A percentile compares a stretch with the other conserved stretches of the same genome.
phyloP scores from a whole-genome alignment of 441 rosid genomes.

The Gossypium davidsonii region DNA sequence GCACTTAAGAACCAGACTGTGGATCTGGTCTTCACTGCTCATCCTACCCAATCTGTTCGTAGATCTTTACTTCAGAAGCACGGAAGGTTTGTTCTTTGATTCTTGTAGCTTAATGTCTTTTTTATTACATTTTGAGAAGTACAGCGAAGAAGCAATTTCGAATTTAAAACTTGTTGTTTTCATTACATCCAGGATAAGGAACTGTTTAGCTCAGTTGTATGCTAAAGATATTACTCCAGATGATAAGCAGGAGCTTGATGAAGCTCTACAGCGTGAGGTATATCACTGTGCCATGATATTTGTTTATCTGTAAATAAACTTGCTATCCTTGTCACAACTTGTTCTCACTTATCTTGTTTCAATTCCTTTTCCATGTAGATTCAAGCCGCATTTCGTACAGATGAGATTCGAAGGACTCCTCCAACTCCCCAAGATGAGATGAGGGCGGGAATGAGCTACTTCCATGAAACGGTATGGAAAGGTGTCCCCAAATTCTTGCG shows the following conservation, averaged over 20 bases:
- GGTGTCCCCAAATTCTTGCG: constrained; percentile 73
- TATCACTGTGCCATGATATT: neutral
- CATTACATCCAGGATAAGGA: constrained; percentile 48
- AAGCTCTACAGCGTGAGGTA: constrained; percentile 93
- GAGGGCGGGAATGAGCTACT: constrained; percentile 87
- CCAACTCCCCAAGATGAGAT: constrained; percentile 97
- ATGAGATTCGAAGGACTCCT: constrained; percentile 89
- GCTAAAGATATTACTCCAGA: constrained; percentile 93
- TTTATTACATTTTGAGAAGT: neutral
- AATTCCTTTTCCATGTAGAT: constrained; percentile 37
- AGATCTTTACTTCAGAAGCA: constrained; percentile 95
- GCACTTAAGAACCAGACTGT: constrained; percentile 96
- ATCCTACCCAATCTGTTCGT: constrained; percentile 91
- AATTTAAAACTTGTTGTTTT: neutral
- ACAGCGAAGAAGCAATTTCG: neutral
- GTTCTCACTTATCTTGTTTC: neutral
- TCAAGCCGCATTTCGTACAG: constrained; percentile 98
- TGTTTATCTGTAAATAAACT: neutral
- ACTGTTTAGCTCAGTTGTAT: constrained; percentile 71
- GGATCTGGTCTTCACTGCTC: constrained; percentile 96
- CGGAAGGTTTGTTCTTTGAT: constrained; percentile 47
- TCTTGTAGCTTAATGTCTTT: neutral
- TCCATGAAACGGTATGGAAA: constrained; percentile 74
- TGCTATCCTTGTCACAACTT: neutral
- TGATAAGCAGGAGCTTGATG: constrained; percentile 93